These are phyloP conservation scores for Sugiyamaella floridensis DNA, from an alignment of 805 yeast genomes.

Conservation along the genomic window DNA sequence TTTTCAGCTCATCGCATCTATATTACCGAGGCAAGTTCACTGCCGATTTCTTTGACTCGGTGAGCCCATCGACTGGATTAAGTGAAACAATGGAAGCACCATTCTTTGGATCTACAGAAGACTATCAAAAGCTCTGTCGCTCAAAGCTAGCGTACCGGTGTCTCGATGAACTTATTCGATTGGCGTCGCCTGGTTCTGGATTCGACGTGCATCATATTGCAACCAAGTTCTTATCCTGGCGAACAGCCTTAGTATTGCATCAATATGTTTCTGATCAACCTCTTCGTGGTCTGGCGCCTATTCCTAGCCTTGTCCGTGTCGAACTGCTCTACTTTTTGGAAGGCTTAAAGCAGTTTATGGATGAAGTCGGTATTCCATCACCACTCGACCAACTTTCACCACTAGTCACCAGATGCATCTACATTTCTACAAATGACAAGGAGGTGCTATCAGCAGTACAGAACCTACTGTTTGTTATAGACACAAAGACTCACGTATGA, in stretches of 20 bases:
- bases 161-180: slow-evolving; percentile 43
- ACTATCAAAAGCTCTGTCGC: slow-evolving; percentile 39
- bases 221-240: slow-evolving; percentile 45
- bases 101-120: slow-evolving; percentile 58
- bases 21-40: slow-evolving; percentile 42
- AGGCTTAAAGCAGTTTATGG: slow-evolving; percentile 7
- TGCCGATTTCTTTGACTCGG: slow-evolving; percentile 22
- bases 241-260: slow-evolving; percentile 55
- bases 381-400: slow-evolving; percentile 5
- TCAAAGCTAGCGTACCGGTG: slow-evolving; percentile 48
- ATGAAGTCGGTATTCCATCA: background rate
- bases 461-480: slow-evolving; percentile 2
- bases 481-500: background rate
- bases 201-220: slow-evolving; percentile 18
- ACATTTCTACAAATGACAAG: slow-evolving; percentile 7
- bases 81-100: slow-evolving; percentile 39
- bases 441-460: slow-evolving; percentile 5
- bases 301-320: slow-evolving; percentile 54
- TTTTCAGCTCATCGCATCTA: slow-evolving; percentile 55
- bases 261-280: slow-evolving; percentile 58
- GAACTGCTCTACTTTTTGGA: slow-evolving; percentile 43
- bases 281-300: slow-evolving; percentile 55
- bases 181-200: slow-evolving; percentile 25
- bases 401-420: slow-evolving; percentile 7
- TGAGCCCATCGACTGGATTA: slow-evolving; percentile 35